phyloP scores from a whole-genome alignment of 495 filamentous ascomycete genomes.

The Podospora bellae-mahoneyi region DNA sequence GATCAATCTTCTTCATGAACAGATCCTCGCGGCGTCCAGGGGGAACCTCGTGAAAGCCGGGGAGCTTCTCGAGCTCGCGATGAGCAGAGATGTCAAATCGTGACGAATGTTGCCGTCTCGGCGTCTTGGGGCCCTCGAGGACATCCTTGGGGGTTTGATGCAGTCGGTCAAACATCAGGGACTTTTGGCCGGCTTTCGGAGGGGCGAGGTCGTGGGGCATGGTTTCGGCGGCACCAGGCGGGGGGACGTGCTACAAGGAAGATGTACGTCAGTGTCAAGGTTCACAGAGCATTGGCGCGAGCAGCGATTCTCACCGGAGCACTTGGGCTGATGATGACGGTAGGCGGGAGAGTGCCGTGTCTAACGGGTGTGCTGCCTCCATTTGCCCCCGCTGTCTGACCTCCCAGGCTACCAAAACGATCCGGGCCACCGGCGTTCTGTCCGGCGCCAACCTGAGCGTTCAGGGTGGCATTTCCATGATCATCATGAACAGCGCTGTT shows the following conservation, averaged over 20 bases:
- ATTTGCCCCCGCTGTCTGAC: conserved; percentile 47
- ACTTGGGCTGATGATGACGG: conserved; percentile 93
- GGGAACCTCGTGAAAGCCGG: conserved; percentile 97
- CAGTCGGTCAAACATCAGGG: conserved; percentile 82
- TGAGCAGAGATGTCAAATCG: conserved; percentile 97
- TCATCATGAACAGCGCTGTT: conserved; percentile 59
- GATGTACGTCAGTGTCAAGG: conserved; percentile 22
- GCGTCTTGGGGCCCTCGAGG: conserved; percentile 90
- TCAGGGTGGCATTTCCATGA: conserved; percentile 40
- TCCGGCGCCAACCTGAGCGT: conserved; percentile 34
- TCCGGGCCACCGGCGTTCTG: conserved; percentile 38
- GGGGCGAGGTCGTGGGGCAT: conserved; percentile 98
- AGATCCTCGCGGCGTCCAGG: conserved; percentile 93
- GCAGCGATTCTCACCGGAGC: conserved; percentile 67
- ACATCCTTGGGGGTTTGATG: conserved; percentile 93
- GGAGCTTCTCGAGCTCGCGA: conserved; percentile 92
- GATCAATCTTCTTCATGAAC: conserved; percentile 99
- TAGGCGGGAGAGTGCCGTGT: conserved; percentile 72
- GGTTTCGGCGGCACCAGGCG: conserved; percentile 89
- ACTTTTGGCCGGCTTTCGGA: conserved; percentile 82
- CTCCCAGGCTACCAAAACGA: conserved; percentile 41
- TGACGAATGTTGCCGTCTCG: conserved; percentile 94
- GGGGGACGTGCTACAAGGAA: conserved; percentile 73
- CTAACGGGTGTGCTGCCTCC: conserved; percentile 66
- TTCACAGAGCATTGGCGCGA: background rate